phyloP scores from a whole-genome alignment of 2,329 filamentous ascomycete species.

The Cercospora nicotianae region DNA sequence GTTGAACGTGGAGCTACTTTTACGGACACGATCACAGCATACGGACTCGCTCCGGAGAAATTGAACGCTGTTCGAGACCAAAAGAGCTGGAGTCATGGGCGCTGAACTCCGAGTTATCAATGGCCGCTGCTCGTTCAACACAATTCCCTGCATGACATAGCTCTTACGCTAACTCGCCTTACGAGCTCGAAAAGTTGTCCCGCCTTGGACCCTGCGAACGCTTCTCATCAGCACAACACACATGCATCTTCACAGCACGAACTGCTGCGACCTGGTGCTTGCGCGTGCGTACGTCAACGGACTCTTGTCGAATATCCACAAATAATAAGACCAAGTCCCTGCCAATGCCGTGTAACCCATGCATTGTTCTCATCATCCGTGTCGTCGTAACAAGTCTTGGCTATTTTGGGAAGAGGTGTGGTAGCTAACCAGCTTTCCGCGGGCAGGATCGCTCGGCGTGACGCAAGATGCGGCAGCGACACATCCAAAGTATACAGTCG shows the following conservation, averaged over 20 bases:
- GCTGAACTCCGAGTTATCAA: neutral
- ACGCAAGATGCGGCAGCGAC: conserved; percentile 2
- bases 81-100: neutral
- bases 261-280: neutral
- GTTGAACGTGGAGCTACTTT: neutral
- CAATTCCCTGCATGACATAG: neutral
- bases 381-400: neutral
- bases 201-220: conserved; percentile 2
- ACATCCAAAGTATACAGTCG: neutral
- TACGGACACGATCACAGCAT: neutral
- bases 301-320: neutral
- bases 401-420: conserved; percentile 3
- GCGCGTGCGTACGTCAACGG: neutral
- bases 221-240: neutral
- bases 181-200: neutral
- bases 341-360: neutral
- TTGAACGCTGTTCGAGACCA: neutral
- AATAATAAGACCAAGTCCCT: neutral
- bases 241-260: neutral
- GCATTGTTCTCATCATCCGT: neutral
- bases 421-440: conserved; percentile 4
- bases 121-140: neutral
- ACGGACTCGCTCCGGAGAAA: neutral
- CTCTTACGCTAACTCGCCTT: neutral
- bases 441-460: conserved; percentile 5